A percentile compares a stretch with the other conserved stretches of the same genome.
Conservation (phyloP, 495 filamentous ascomycete genomes). For the Pyrenopolyporus hunteri region DNA sequence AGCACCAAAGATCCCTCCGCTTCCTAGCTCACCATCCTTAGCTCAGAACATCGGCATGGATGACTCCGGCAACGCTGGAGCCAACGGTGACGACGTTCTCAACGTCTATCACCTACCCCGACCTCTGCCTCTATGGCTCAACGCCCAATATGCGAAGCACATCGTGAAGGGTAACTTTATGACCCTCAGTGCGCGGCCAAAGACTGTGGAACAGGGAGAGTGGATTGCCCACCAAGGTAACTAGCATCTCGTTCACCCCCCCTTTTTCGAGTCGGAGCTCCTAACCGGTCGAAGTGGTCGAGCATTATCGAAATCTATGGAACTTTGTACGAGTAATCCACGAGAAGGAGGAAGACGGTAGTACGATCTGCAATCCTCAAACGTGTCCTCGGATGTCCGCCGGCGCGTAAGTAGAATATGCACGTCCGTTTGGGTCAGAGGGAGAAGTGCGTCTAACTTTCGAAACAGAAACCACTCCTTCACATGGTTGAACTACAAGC, state of each 20-base stretch:
- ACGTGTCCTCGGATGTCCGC: conserved; percentile 92
- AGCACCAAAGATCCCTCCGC: conserved; percentile 58
- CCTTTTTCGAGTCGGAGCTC: neutral
- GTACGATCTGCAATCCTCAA: conserved; percentile 78
- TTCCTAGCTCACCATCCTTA: conserved; percentile 65
- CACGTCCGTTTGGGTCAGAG: neutral
- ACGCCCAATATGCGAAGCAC: conserved; percentile 78
- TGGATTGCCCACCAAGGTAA: conserved; percentile 95
- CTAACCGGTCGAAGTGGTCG: conserved; percentile 68
- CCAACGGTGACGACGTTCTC: conserved; percentile 58
- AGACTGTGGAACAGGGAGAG: conserved; percentile 86
- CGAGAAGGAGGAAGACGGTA: conserved; percentile 73
- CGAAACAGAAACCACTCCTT: conserved; percentile 76
- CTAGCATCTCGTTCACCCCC: conserved; percentile 19
- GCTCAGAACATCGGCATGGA: conserved; percentile 60
- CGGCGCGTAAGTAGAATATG: conserved; percentile 69
- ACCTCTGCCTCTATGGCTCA: conserved; percentile 67
- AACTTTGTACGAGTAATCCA: conserved; percentile 83
- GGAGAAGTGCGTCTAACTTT: conserved; percentile 22
- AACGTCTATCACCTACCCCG: conserved; percentile 56
- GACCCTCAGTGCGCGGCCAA: conserved; percentile 87
- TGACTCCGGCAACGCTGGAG: conserved; percentile 45
- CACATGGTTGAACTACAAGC: conserved; percentile 79
- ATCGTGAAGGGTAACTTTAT: conserved; percentile 97
- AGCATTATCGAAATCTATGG: conserved; percentile 86